Percentiles rank a stretch among this genome's conserved stretches.
Conservation (phyloP, 1,284 basidiomycete genomes). For the Phellinidium pouzarii region DNA sequence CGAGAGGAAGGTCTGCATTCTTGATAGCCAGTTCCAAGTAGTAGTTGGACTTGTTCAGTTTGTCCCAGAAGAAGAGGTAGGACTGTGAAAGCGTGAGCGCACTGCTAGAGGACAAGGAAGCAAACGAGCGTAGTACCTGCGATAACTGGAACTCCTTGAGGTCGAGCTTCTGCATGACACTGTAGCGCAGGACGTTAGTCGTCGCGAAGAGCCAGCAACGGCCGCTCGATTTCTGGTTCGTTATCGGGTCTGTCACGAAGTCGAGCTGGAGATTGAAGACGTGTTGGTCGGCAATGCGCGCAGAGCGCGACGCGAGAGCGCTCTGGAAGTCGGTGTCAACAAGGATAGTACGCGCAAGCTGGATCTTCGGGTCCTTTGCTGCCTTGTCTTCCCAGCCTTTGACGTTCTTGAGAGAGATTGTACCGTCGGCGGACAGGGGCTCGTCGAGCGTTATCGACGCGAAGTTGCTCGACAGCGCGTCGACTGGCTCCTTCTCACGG, state of each 20-base stretch:
- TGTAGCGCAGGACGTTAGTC: conserved; percentile 81
- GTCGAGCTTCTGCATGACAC: conserved; percentile 80
- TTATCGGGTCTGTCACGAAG: conserved; percentile 76
- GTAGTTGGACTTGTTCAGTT: conserved; percentile 93
- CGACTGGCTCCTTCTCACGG: conserved; percentile 29
- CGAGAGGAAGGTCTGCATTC: conserved; percentile 72
- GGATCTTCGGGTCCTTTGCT: conserved; percentile 53
- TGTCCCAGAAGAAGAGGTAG: conserved; percentile 93
- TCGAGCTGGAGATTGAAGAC: conserved; percentile 82
- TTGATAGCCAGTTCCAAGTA: conserved; percentile 87
- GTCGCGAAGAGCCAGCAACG: conserved; percentile 93
- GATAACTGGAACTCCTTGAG: conserved; percentile 86
- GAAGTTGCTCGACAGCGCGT: conserved; percentile 19
- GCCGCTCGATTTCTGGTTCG: conserved; percentile 83
- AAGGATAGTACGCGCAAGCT: conserved; percentile 78
- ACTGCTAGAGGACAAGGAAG: conserved; percentile 18
- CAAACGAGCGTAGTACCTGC: conserved; percentile 41
- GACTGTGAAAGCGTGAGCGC: conserved; percentile 36
- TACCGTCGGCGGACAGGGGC: conserved; percentile 41
- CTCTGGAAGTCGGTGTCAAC: conserved; percentile 65
- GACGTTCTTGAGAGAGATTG: conserved; percentile 52
- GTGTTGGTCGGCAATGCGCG: conserved; percentile 64
- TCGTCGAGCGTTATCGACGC: conserved; percentile 13
- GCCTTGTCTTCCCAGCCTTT: conserved; percentile 60
- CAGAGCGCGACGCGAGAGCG: conserved; percentile 59